Percentiles rank a stretch among this genome's conserved stretches.
Evolutionary conservation across 1,139 yeast genomes (phyloP).

Genomic region (Geotrichum citri-aurantii): DNA sequence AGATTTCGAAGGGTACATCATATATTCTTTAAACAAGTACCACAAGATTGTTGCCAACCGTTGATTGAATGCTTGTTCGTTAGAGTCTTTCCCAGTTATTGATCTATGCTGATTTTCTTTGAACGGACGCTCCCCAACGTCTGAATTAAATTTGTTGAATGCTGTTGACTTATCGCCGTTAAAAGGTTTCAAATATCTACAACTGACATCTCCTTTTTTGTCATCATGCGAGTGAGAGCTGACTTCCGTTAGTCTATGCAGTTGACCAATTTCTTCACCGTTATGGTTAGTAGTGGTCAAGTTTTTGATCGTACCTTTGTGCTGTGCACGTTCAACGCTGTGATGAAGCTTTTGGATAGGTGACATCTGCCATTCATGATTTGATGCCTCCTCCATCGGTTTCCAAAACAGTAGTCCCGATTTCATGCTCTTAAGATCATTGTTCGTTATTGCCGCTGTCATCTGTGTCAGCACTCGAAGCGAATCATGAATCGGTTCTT

Average conservation of each 20-base stretch:
- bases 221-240: too few species aligned
- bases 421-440: too few species aligned
- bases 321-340: too few species aligned
- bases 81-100: conserved; percentile 9
- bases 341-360: too few species aligned
- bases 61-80: conserved; percentile 13
- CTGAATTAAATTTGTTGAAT: neutral
- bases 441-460: conserved; percentile 2
- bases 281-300: neutral
- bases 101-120: conserved; percentile 10
- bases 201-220: neutral
- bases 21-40: conserved; percentile 16
- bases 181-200: neutral
- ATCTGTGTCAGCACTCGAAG: conserved; percentile 11
- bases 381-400: too few species aligned
- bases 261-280: neutral
- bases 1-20: conserved; percentile 12
- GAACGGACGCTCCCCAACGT: conserved; percentile 1
- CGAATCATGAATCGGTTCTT: conserved; percentile 9
- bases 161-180: neutral
- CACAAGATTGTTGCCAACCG: conserved; percentile 14
- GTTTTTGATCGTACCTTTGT: neutral
- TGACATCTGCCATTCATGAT: too few species aligned
- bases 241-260: neutral
- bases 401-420: too few species aligned